Conservation (phyloP, 2,329 filamentous ascomycete genomes). For the Epichloe uncinata region DNA sequence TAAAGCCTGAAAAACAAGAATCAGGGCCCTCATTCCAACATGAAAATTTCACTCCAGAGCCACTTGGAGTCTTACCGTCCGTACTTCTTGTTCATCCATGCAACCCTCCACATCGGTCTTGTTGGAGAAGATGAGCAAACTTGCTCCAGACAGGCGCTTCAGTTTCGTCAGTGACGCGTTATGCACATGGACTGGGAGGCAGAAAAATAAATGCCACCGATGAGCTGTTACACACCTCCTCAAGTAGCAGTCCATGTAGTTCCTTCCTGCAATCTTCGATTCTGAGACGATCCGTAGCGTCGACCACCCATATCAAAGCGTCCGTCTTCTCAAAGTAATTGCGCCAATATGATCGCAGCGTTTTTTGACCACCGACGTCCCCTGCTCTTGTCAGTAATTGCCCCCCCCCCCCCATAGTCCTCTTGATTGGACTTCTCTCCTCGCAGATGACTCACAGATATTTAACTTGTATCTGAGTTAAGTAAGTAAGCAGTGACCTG, state of each 20-base stretch:
- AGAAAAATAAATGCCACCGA: neutral
- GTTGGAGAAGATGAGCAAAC: constrained; percentile 88
- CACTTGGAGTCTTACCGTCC: constrained; percentile 40
- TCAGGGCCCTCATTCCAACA: constrained; percentile 15
- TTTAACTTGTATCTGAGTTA: constrained; percentile 70
- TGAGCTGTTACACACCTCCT: constrained; percentile 55
- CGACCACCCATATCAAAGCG: constrained; percentile 94
- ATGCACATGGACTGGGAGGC: neutral
- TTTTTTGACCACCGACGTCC: constrained; percentile 98
- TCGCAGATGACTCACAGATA: constrained; percentile 53
- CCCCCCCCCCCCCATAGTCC: neutral
- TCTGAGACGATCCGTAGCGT: constrained; percentile 85
- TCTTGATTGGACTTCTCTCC: neutral
- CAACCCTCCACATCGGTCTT: constrained; percentile 89
- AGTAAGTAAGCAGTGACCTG: neutral
- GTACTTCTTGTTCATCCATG: constrained; percentile 77
- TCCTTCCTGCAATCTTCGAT: constrained; percentile 81
- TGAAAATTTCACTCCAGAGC: neutral
- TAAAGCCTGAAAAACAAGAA: constrained; percentile 41
- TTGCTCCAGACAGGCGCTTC: constrained; percentile 82
- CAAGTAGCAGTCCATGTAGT: constrained; percentile 71
- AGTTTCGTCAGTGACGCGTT: constrained; percentile 13
- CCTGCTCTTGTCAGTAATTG: constrained; percentile 35
- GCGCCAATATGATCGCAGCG: constrained; percentile 93
- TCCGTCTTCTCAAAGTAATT: constrained; percentile 99